phyloP scores from a whole-genome alignment of 495 filamentous ascomycete species.

The Penicillium roqueforti region DNA sequence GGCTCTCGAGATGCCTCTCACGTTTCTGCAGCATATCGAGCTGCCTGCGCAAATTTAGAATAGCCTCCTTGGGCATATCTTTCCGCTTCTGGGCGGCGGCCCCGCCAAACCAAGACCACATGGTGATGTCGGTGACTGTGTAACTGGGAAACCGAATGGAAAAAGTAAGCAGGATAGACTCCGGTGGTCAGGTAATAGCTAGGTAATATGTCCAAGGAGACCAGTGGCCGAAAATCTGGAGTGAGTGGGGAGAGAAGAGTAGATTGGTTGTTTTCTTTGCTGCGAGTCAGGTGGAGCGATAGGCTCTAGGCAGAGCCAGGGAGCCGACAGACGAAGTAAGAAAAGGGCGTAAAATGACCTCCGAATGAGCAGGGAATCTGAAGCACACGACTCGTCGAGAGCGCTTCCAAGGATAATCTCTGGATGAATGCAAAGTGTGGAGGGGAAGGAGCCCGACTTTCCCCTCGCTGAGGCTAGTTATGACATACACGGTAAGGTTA shows the following conservation, averaged over 20 bases:
- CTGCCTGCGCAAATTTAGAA: constrained; percentile 80
- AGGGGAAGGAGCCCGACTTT: constrained; percentile 26
- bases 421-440: constrained; percentile 20
- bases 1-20: constrained; percentile 82
- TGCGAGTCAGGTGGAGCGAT: constrained; percentile 22
- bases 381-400: background rate
- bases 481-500: constrained; percentile 36
- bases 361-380: background rate
- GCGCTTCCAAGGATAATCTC: background rate
- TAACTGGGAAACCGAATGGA: background rate
- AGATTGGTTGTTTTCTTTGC: constrained; percentile 9
- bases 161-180: background rate
- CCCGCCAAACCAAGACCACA: constrained; percentile 88
- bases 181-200: background rate
- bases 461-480: constrained; percentile 39
- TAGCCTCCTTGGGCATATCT: constrained; percentile 95
- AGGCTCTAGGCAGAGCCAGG: constrained; percentile 22
- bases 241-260: constrained; percentile 5
- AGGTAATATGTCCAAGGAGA: constrained; percentile 2
- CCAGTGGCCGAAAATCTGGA: constrained; percentile 8
- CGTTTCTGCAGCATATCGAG: constrained; percentile 97
- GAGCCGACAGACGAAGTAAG: background rate
- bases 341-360: background rate
- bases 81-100: constrained; percentile 76
- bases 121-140: constrained; percentile 16